A percentile compares a stretch with the other conserved stretches of the same genome.
Conservation (phyloP, 495 filamentous ascomycete species). For the Thermochaetoides thermophila region DNA sequence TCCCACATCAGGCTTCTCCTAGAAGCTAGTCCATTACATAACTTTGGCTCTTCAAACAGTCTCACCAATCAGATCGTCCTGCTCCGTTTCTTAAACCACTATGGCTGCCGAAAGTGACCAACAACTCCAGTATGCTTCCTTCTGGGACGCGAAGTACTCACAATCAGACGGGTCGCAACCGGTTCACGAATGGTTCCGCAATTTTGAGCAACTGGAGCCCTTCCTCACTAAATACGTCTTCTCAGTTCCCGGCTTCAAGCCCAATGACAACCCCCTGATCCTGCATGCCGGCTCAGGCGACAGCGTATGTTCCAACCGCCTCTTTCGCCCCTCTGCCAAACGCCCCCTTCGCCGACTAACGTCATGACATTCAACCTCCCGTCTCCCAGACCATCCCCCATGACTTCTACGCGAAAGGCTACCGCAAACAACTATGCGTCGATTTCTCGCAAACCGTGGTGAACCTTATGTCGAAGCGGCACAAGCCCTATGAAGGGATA, state of each 20-base stretch:
- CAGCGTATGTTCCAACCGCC: slow-evolving; percentile 27
- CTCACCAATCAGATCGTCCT: too few species aligned
- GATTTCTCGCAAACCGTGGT: slow-evolving; percentile 44
- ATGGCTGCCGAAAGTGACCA: too few species aligned
- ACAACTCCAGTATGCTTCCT: too few species aligned
- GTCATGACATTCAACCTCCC: slow-evolving; percentile 1
- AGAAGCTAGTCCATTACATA: too few species aligned
- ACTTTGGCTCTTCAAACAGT: too few species aligned
- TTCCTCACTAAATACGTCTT: slow-evolving; percentile 34
- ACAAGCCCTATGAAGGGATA: slow-evolving; percentile 21
- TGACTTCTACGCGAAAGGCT: slow-evolving; percentile 32
- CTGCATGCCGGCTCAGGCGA: slow-evolving; percentile 46
- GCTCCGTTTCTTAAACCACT: too few species aligned
- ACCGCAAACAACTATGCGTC: slow-evolving; percentile 38
- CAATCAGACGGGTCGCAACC: slow-evolving; percentile 14
- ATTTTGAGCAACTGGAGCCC: slow-evolving; percentile 30
- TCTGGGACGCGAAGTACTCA: slow-evolving; percentile 38
- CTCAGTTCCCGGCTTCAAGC: slow-evolving; percentile 6
- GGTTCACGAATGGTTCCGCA: slow-evolving; percentile 39
- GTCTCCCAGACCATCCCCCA: slow-evolving; percentile 31
- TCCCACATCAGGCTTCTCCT: too few species aligned
- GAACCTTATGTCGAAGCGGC: slow-evolving; percentile 30
- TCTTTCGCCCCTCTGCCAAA: too few species aligned
- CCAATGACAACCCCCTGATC: slow-evolving; percentile 21
- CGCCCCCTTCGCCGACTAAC: too few species aligned